phyloP scores from a whole-genome alignment of 2,329 filamentous ascomycete genomes.

The Aspergillus sp. region DNA sequence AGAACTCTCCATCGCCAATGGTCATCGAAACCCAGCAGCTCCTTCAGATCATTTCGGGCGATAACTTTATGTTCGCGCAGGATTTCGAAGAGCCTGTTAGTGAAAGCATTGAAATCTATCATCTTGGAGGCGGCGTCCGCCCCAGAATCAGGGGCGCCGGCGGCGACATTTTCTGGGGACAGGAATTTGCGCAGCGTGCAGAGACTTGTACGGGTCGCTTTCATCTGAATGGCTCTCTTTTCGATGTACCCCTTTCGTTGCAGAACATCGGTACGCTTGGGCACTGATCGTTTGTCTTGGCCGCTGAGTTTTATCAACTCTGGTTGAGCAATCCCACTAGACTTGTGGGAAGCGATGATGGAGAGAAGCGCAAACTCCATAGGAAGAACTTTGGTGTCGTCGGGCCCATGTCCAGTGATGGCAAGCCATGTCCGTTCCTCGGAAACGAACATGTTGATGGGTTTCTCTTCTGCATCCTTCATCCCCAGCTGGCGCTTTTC shows the following conservation, averaged over 20 bases:
- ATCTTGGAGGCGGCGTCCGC: conserved; percentile 27
- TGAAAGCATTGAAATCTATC: conserved; percentile 53
- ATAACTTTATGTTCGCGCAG: conserved; percentile 54
- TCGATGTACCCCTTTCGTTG: conserved; percentile 61
- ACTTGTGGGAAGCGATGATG: conserved; percentile 57
- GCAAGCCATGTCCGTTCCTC: conserved; percentile 60
- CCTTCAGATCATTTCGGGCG: conserved; percentile 53
- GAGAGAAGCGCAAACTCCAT: conserved; percentile 59
- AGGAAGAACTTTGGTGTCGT: conserved; percentile 53
- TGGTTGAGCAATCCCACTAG: conserved; percentile 58
- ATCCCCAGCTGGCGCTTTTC: conserved; percentile 24
- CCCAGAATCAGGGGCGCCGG: conserved; percentile 10
- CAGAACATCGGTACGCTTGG: conserved; percentile 59
- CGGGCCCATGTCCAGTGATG: conserved; percentile 59
- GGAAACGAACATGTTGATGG: conserved; percentile 50
- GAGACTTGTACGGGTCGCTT: conserved; percentile 55
- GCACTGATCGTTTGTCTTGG: conserved; percentile 66
- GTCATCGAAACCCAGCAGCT: conserved; percentile 43
- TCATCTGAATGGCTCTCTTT: conserved; percentile 52
- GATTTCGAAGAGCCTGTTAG: conserved; percentile 48
- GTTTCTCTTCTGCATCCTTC: conserved; percentile 6
- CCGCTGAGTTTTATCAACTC: conserved; percentile 55
- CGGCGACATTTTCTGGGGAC: conserved; percentile 17
- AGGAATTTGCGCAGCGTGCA: conserved; percentile 55
- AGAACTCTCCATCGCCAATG: conserved; percentile 42